Percentiles rank a stretch among this genome's conserved stretches.
phyloP scores from a whole-genome alignment of 345 rosid genomes.

The Brassica nigra region DNA sequence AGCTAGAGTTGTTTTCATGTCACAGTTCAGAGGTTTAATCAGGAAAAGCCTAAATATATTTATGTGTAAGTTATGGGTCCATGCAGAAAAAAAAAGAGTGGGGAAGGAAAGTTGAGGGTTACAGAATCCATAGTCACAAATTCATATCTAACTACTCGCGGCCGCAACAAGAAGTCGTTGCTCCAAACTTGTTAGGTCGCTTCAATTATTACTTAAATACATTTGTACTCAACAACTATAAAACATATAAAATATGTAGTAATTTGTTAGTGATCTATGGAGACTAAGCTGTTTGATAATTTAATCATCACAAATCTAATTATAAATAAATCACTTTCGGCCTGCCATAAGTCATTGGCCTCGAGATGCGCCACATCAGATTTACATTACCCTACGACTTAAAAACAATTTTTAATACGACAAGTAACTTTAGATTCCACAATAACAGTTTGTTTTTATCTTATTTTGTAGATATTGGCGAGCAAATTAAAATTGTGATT shows the following conservation, averaged over 20 bases:
- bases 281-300: background rate
- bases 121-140: background rate
- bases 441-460: background rate
- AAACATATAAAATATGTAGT: background rate
- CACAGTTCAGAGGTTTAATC: background rate
- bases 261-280: background rate
- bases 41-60: background rate
- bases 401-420: slow-evolving; percentile 13
- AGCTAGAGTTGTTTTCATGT: background rate
- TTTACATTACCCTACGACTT: slow-evolving; percentile 35
- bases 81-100: background rate
- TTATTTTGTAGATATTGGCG: background rate
- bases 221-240: slow-evolving; percentile 5
- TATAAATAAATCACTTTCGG: slow-evolving; percentile 30
- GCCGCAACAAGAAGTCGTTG: slow-evolving; percentile 45
- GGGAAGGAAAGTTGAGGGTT: background rate
- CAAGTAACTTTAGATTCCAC: slow-evolving; percentile 39
- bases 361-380: slow-evolving; percentile 43
- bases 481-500: background rate
- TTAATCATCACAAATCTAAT: slow-evolving; percentile 11
- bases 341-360: slow-evolving; percentile 39
- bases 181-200: slow-evolving; percentile 40
- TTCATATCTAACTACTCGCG: slow-evolving; percentile 31
- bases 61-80: background rate
- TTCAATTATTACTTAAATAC: slow-evolving; percentile 18